phyloP scores from a whole-genome alignment of 768 basidiomycete species.

The Kwoniella sp. region DNA sequence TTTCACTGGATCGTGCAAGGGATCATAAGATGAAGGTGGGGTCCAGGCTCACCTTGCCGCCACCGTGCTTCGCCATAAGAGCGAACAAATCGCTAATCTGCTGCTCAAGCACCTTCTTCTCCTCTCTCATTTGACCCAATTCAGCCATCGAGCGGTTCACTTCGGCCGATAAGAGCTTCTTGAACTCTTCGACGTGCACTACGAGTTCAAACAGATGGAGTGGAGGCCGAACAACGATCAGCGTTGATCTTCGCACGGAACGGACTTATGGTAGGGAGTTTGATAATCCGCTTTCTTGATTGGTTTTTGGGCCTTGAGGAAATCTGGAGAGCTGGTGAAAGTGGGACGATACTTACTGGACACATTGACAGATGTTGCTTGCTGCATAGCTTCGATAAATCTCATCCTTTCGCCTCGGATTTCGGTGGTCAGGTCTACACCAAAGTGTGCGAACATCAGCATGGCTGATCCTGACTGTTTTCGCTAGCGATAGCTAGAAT shows the following conservation, averaged over 20 bases:
- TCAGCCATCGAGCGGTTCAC: conserved; percentile 74
- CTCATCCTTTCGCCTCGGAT: conserved; percentile 81
- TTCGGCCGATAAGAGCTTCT: conserved; percentile 73
- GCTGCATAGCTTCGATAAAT: conserved; percentile 94
- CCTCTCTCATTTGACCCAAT: conserved; percentile 58
- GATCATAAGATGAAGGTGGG: too few species aligned
- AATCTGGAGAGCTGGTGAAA: too few species aligned
- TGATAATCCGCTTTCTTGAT: too few species aligned
- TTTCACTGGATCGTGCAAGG: neutral
- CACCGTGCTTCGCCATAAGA: conserved; percentile 52
- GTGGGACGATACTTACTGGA: conserved; percentile 60
- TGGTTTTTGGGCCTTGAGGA: too few species aligned
- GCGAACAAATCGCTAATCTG: conserved; percentile 55
- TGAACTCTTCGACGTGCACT: conserved; percentile 88
- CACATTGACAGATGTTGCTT: conserved; percentile 84
- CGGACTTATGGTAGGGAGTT: too few species aligned
- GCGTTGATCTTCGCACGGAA: too few species aligned
- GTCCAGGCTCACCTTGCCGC: conserved; percentile 33
- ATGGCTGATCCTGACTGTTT: too few species aligned
- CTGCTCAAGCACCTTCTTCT: conserved; percentile 52
- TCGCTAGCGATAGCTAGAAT: conserved; percentile 8
- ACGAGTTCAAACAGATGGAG: neutral
- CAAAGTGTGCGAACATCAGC: neutral
- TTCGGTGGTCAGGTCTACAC: conserved; percentile 74
- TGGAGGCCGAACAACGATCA: too few species aligned